phyloP scores from a whole-genome alignment of 108 stramenopile genomes.

The Pseudonitzschia pungens region DNA sequence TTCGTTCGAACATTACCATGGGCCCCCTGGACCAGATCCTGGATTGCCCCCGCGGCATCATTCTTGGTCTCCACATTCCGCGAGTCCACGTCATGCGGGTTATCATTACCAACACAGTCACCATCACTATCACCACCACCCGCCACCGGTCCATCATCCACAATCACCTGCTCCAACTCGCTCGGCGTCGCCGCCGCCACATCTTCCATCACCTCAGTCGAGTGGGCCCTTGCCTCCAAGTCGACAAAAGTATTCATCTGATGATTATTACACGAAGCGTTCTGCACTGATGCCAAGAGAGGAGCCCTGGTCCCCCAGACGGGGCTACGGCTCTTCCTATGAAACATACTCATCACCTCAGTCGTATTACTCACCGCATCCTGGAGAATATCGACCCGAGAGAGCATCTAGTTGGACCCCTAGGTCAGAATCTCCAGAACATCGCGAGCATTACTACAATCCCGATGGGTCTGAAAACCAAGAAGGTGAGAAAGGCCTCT shows the following conservation, averaged over 20 bases:
- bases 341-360: conserved; percentile 8
- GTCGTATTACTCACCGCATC: conserved; percentile 7
- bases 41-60: conserved; percentile 13
- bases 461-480: conserved; percentile 2
- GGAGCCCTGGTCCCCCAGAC: conserved; percentile 23
- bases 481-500: conserved; percentile 18
- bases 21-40: conserved; percentile 7
- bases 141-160: conserved; percentile 18
- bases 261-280: conserved; percentile 15
- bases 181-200: conserved; percentile 13
- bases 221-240: conserved; percentile 28
- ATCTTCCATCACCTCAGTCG: background rate
- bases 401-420: conserved; percentile 10
- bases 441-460: conserved; percentile 10
- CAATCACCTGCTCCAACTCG: conserved; percentile 4
- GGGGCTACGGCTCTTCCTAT: background rate
- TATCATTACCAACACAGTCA: conserved; percentile 10
- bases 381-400: conserved; percentile 1
- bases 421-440: conserved; percentile 1
- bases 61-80: conserved; percentile 14
- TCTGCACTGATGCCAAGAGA: background rate
- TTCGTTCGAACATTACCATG: conserved; percentile 2
- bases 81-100: conserved; percentile 2
- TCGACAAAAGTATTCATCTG: conserved; percentile 26
- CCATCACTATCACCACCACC: conserved; percentile 3